Base-by-base conservation (phyloP, 768 basidiomycete genomes). In the Serpula lacrymans region DNA sequence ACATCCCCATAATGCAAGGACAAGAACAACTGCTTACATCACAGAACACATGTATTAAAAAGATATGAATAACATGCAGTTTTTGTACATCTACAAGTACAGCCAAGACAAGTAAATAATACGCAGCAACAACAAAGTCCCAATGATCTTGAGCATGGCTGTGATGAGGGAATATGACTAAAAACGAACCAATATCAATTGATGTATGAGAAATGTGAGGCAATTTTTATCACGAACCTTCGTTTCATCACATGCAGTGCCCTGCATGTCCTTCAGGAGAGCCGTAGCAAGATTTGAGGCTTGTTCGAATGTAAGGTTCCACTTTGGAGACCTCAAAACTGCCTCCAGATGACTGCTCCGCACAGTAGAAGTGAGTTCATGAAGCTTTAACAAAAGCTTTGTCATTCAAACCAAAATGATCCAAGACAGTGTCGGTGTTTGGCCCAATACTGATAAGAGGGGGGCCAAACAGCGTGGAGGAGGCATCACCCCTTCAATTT, bases 281-380 rank as follows among this genome's bases (percentile, higher is more conserved):
- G 34, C 45, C 11, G 23, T 4, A 8, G 27, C 18, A 1, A 46
- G 28, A 16, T 43, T 46, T 6, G 20, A 22, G 1, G 36, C 50
- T 17, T 46, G 40, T 23, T 51, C 41, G 5, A 40, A 46, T 25
- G 41, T 16, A 17, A 45, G 29, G 25, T 41, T 41, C 43, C 43
- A 48, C 29, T 29, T 33, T 8, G 30, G 18, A 22, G 21, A 29
- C 7, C 26, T 1, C 23, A 49, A 24, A 9, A 11, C 21, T 9
- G 17, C 39, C 30, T 50, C 45, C 45, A 38, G 47, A 4, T 11
- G 31, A 18, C 32, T 45, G 25, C 33, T 45, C 13, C 11, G 30
- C 11, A 45, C 29, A 6, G 33, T 42, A 1, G 3, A 1, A 6
- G 34, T 30, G 6, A 51, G 33, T 8, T 14, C 5, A 16, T 34